Conservation (phyloP, 345 rosid species). For the Ricinus communis region DNA sequence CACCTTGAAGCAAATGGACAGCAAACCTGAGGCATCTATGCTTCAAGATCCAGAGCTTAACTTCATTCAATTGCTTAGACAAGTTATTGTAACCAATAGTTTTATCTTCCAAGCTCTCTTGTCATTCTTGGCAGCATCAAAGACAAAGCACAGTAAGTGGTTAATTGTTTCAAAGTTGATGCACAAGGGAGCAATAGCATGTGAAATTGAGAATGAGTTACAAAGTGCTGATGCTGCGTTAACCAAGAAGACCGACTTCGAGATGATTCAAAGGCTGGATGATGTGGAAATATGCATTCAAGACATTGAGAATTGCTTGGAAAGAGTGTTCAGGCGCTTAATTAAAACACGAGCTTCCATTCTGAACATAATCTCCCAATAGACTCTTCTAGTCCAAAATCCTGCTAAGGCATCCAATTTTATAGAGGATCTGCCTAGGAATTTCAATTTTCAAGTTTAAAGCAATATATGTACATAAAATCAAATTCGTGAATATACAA, state of each 20-base stretch:
- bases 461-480: too few species aligned
- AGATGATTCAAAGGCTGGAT: slow-evolving; percentile 41
- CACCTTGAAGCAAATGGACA: slow-evolving; percentile 51
- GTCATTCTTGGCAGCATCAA: slow-evolving; percentile 40
- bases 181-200: slow-evolving; percentile 35
- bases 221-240: slow-evolving; percentile 41
- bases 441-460: slow-evolving; percentile 12
- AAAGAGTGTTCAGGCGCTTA: slow-evolving; percentile 53
- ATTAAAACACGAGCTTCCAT: slow-evolving; percentile 61
- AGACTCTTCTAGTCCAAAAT: slow-evolving; percentile 12
- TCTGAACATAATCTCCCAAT: slow-evolving; percentile 63
- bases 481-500: too few species aligned
- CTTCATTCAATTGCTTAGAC: slow-evolving; percentile 42
- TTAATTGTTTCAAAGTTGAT: slow-evolving; percentile 44
- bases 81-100: slow-evolving; percentile 35
- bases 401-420: slow-evolving; percentile 31
- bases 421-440: slow-evolving; percentile 31
- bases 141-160: slow-evolving; percentile 46
- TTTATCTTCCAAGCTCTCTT: slow-evolving; percentile 49
- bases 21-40: slow-evolving; percentile 13
- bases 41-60: slow-evolving; percentile 39
- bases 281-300: slow-evolving; percentile 46
- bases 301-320: slow-evolving; percentile 52
- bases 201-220: slow-evolving; percentile 40
- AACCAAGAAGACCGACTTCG: background rate